Evolutionary conservation across 1,284 basidiomycete genomes (phyloP).

Genomic region (Trichosporon sp.): DNA sequence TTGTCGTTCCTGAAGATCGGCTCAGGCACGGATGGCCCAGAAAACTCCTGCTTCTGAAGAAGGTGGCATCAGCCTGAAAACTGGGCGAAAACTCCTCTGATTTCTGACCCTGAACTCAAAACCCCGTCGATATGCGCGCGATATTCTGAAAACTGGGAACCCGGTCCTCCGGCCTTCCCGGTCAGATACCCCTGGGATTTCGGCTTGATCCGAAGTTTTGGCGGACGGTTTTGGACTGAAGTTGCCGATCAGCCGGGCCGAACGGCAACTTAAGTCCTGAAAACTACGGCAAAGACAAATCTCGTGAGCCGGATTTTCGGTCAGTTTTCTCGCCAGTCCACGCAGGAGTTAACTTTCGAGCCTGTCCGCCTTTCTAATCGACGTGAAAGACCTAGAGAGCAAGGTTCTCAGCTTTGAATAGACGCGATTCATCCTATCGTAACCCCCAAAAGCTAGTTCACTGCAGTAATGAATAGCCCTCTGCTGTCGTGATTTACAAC

Average conservation of each 20-base stretch:
- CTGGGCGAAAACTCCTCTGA: background rate
- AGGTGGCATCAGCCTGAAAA: background rate
- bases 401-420: background rate
- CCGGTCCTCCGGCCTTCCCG: no score
- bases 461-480: background rate
- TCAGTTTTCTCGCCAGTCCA: background rate
- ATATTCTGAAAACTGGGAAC: no score
- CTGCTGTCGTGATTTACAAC: background rate
- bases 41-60: no score
- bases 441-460: background rate
- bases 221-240: no score
- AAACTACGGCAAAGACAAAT: background rate
- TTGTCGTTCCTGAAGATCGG: background rate
- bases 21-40: background rate
- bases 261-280: background rate
- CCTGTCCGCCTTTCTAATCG: no score
- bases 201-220: background rate
- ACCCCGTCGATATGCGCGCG: no score
- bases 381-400: background rate
- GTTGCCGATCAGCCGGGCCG: background rate
- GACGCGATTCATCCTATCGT: background rate
- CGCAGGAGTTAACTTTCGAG: no score
- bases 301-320: background rate
- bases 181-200: background rate
- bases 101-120: no score